Percentiles rank a stretch among this genome's conserved stretches.
phyloP scores from a whole-genome alignment of 768 basidiomycete genomes.

The Termitomyces bulborhizus region DNA sequence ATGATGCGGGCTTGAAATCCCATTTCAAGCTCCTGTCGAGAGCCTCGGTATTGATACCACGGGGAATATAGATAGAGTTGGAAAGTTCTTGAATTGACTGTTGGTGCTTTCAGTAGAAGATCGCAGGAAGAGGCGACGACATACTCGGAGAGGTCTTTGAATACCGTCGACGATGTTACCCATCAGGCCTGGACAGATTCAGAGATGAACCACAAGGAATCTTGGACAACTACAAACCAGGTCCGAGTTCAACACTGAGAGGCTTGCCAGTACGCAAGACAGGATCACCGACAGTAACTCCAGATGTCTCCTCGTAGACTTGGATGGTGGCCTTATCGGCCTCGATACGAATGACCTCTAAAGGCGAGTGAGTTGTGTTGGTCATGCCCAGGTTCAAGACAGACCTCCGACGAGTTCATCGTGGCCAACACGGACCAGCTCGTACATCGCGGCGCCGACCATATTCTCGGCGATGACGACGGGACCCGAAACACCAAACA shows the following conservation, averaged over 20 bases:
- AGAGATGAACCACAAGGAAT: background rate
- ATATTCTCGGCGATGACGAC: conserved; percentile 98
- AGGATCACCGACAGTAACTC: conserved; percentile 97
- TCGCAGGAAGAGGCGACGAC: conserved; percentile 20
- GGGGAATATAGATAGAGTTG: conserved; percentile 98
- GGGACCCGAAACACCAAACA: conserved; percentile 95
- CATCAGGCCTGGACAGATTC: conserved; percentile 71
- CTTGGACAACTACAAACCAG: conserved; percentile 49
- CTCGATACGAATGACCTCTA: conserved; percentile 99
- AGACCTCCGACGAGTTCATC: conserved; percentile 96
- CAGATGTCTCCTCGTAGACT: conserved; percentile 99
- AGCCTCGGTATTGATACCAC: conserved; percentile 96
- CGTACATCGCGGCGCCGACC: conserved; percentile 95
- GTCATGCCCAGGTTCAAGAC: conserved; percentile 14
- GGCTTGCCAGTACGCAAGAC: conserved; percentile 97
- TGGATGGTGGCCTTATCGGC: conserved; percentile 98
- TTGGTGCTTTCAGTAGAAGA: conserved; percentile 9
- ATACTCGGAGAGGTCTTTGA: conserved; percentile 83
- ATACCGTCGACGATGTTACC: conserved; percentile 99
- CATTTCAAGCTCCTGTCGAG: conserved; percentile 84
- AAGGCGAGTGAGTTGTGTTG: conserved; percentile 1
- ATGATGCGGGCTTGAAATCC: conserved; percentile 87
- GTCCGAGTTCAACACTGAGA: conserved; percentile 94
- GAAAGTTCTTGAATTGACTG: conserved; percentile 93
- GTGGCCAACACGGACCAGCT: conserved; percentile 96